Percentiles rank a stretch among this genome's conserved stretches.
phyloP scores from a whole-genome alignment of 2,329 filamentous ascomycete genomes.

The Clarireedia hainanense region DNA sequence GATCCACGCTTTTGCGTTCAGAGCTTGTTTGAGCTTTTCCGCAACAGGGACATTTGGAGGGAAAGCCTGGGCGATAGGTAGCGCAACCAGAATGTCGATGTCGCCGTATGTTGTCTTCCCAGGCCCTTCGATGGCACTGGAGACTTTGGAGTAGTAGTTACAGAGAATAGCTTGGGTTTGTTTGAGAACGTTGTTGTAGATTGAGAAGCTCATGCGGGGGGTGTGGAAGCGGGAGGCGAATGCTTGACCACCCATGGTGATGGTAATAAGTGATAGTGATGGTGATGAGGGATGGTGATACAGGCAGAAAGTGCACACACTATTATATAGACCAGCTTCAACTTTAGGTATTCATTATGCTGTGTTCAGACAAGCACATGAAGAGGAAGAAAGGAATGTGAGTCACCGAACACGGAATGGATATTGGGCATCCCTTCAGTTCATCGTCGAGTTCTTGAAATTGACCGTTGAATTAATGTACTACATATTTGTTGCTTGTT shows the following conservation, averaged over 20 bases:
- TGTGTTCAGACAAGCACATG: too few species aligned
- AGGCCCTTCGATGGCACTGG: constrained; percentile 59
- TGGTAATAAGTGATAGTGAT: too few species aligned
- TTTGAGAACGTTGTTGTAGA: constrained; percentile 48
- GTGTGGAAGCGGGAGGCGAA: constrained; percentile 50
- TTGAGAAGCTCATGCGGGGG: constrained; percentile 53
- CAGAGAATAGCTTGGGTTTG: constrained; percentile 40
- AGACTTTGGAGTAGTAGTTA: constrained; percentile 46
- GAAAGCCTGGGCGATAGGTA: constrained; percentile 19
- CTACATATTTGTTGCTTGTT: too few species aligned
- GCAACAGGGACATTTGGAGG: constrained; percentile 11
- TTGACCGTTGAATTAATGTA: too few species aligned
- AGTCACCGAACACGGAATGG: too few species aligned
- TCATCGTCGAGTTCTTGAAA: too few species aligned
- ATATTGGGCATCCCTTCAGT: too few species aligned
- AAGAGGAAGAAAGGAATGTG: too few species aligned
- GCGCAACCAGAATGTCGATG: constrained; percentile 58
- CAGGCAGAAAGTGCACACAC: too few species aligned
- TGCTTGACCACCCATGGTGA: constrained; percentile 56
- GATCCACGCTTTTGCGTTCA: constrained; percentile 40
- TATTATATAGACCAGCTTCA: too few species aligned
- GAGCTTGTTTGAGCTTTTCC: constrained; percentile 30
- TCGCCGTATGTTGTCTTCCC: constrained; percentile 64
- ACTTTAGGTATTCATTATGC: too few species aligned
- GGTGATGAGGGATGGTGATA: too few species aligned